Evolutionary conservation across 192 early-diverging fungal species (phyloP).

Genomic region (Coemansia sp.): DNA sequence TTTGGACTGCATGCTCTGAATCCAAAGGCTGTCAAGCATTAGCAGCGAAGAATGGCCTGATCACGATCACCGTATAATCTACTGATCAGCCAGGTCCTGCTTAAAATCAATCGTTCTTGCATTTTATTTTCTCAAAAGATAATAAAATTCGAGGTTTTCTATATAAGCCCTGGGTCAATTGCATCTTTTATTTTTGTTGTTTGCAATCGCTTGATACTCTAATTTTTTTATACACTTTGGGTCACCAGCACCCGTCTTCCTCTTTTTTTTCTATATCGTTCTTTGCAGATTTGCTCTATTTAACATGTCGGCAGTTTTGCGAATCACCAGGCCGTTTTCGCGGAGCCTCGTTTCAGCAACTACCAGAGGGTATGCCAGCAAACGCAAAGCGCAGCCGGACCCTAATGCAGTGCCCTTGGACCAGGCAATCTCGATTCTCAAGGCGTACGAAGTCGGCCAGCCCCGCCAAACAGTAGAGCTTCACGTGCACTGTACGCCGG

Average conservation of each 20-base stretch:
- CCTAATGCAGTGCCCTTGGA: constrained; percentile 57
- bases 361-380: constrained; percentile 17
- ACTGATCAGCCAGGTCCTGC: too few species aligned
- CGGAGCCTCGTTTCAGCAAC: neutral
- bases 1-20: too few species aligned
- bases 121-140: too few species aligned
- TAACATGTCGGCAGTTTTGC: constrained; percentile 17
- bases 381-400: constrained; percentile 23
- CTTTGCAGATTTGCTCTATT: neutral
- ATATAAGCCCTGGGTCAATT: neutral
- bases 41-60: too few species aligned
- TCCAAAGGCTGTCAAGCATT: too few species aligned
- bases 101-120: too few species aligned
- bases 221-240: neutral
- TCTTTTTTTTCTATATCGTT: too few species aligned
- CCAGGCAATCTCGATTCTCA: constrained; percentile 57
- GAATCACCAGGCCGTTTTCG: constrained; percentile 6
- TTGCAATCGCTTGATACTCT: neutral
- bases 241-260: neutral
- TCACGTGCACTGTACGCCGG: constrained; percentile 71
- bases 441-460: constrained; percentile 69
- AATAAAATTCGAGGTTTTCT: neutral
- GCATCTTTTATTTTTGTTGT: too few species aligned
- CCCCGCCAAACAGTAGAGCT: constrained; percentile 66
- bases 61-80: too few species aligned